Base-by-base conservation (phyloP, 2,329 filamentous ascomycete species). In the Clathrospora elynae region DNA sequence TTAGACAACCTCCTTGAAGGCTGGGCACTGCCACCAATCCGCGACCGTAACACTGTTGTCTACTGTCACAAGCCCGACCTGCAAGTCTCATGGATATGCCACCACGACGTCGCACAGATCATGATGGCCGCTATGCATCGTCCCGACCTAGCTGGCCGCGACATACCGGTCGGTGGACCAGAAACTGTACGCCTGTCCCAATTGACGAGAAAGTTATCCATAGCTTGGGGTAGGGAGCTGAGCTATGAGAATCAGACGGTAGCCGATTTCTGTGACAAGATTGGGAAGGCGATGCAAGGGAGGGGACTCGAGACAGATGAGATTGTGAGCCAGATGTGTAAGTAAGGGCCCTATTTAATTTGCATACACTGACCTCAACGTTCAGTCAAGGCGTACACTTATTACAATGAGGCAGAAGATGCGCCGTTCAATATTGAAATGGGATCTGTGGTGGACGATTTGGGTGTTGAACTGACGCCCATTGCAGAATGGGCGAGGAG, bases 321-420 rank as follows among this genome's bases (percentile, higher is more conserved):
- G 9, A 59, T 72, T 17, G 53, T 71, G 7, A 60, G 46, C 13
- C 66, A 73, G 59, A 73, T 72, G 71, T 70, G n/a, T n/a, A n/a
- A n/a, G n/a, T n/a, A n/a, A n/a, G n/a, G n/a, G n/a, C n/a, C n/a
- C n/a, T n/a, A n/a, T n/a, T n/a, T n/a, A n/a, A n/a, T n/a, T n/a
- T n/a, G n/a, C n/a, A n/a, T n/a, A n/a, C n/a, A n/a, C n/a, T n/a
- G n/a, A n/a, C n/a, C n/a, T n/a, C n/a, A n/a, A n/a, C n/a, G n/a
- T n/a, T n/a, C n/a, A n/a, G n/a, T 66, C 51, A 70, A 62, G 50
- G 70, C 70, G 6, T 72, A 73, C 49, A 70, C 70, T 5, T 70
- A 67, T 48, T 73, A 73, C 47, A 71, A 72, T 20, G 67, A 73
- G 42, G 57, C 62, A 10, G 60, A 61, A 10, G 68, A 71, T 13